These are phyloP conservation scores for Globisporangium iwayamae DNA, from an alignment of 352 stramenopile genomes.

Conservation along the genomic window DNA sequence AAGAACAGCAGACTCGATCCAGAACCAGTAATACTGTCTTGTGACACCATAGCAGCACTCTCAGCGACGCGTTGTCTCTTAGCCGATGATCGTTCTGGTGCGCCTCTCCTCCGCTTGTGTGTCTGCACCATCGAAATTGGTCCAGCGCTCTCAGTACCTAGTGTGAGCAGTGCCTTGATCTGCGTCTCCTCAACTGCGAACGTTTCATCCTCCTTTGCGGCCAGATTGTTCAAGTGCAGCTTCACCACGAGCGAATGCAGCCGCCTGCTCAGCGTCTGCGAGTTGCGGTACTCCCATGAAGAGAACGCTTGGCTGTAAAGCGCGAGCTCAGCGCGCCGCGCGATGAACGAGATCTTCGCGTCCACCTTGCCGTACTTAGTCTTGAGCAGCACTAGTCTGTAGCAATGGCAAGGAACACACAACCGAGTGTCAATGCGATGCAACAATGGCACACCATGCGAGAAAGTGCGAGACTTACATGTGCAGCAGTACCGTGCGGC, in stretches of 20 bases:
- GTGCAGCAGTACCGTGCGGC: slow-evolving; percentile 51
- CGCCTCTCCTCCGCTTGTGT: background rate
- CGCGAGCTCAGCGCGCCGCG: slow-evolving; percentile 48
- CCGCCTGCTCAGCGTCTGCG: slow-evolving; percentile 48
- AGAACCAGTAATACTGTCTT: background rate
- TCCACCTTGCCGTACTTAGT: slow-evolving; percentile 60
- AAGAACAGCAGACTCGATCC: slow-evolving; percentile 37
- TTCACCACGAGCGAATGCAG: slow-evolving; percentile 60
- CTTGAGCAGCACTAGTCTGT: slow-evolving; percentile 53
- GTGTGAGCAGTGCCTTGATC: background rate
- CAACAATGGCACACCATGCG: background rate
- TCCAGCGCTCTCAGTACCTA: background rate
- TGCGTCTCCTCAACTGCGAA: slow-evolving; percentile 24
- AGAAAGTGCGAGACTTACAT: slow-evolving; percentile 28
- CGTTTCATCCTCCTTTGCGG: slow-evolving; percentile 30
- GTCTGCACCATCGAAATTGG: background rate
- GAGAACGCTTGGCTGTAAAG: slow-evolving; percentile 55
- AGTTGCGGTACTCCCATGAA: slow-evolving; percentile 47
- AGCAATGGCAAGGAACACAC: background rate
- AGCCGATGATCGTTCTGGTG: background rate
- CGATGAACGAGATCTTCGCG: slow-evolving; percentile 59
- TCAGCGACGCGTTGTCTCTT: slow-evolving; percentile 1
- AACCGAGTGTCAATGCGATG: background rate
- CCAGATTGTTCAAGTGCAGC: slow-evolving; percentile 54
- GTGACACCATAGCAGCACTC: background rate